phyloP scores from a whole-genome alignment of 2,329 filamentous ascomycete genomes.

The Epichloe baconii region DNA sequence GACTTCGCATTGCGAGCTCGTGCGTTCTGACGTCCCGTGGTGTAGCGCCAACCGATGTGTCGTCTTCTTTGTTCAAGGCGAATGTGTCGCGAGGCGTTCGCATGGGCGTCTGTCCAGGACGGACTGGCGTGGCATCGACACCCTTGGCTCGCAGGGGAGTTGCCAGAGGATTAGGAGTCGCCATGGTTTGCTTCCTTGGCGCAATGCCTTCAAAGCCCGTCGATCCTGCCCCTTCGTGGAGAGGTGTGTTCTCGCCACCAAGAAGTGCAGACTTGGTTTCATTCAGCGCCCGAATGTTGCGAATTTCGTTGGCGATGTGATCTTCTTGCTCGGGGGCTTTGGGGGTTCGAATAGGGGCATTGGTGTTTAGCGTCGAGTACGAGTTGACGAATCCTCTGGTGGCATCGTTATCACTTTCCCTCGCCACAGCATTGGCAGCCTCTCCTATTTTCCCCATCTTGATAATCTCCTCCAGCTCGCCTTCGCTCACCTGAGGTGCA shows the following conservation, averaged over 20 bases:
- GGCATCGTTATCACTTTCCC: conserved; percentile 68
- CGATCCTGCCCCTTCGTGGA: conserved; percentile 68
- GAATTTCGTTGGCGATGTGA: conserved; percentile 89
- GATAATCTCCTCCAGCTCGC: conserved; percentile 91
- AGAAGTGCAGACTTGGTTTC: conserved; percentile 88
- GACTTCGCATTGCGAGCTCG: conserved; percentile 54
- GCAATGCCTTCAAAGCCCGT: conserved; percentile 81
- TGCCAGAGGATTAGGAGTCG: conserved; percentile 93
- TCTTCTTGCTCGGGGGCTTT: conserved; percentile 87
- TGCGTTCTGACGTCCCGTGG: conserved; percentile 62
- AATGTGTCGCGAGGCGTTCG: conserved; percentile 82
- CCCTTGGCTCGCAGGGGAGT: conserved; percentile 65
- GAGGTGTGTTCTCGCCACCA: conserved; percentile 83
- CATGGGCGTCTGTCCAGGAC: conserved; percentile 68
- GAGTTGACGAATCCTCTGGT: conserved; percentile 78
- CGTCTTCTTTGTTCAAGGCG: conserved; percentile 62
- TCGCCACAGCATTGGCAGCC: conserved; percentile 62
- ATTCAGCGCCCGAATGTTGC: conserved; percentile 82
- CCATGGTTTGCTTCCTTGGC: conserved; percentile 64
- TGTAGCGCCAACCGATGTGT: conserved; percentile 58
- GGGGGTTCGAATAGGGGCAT: conserved; percentile 82
- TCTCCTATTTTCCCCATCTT: conserved; percentile 97
- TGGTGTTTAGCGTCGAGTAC: conserved; percentile 69
- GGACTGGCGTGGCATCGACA: conserved; percentile 53
- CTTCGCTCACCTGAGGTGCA: conserved; percentile 80